phyloP scores from a whole-genome alignment of 139 green algal genomes.

The Auxenochlorella pyrenoidosa region DNA sequence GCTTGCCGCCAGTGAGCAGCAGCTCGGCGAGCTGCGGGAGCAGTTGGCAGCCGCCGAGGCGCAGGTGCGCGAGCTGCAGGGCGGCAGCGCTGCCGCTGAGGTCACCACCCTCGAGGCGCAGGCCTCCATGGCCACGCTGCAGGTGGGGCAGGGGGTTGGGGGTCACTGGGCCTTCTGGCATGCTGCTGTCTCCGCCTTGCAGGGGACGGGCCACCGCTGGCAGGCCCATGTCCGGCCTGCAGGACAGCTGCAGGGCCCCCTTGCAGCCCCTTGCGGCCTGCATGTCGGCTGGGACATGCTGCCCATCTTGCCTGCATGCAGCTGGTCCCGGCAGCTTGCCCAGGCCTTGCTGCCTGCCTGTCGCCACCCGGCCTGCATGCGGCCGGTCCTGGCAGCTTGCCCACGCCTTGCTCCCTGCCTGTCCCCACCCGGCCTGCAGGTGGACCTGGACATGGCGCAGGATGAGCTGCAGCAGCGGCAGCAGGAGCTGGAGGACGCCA shows the following conservation, averaged over 20 bases:
- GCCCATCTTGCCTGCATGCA: too few relatives aligned
- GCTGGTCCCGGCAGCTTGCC: too few relatives aligned
- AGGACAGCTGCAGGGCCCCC: too few relatives aligned
- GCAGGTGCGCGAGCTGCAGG: neutral
- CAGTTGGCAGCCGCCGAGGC: neutral
- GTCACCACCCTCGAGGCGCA: slow-evolving; percentile 5
- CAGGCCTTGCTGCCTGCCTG: too few relatives aligned
- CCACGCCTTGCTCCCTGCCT: neutral
- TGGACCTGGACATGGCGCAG: slow-evolving; percentile 24
- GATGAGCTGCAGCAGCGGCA: slow-evolving; percentile 8
- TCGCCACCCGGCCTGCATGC: neutral
- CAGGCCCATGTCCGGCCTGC: too few relatives aligned
- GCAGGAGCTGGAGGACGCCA: slow-evolving; percentile 21
- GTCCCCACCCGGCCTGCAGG: neutral
- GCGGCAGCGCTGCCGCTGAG: slow-evolving; percentile 5
- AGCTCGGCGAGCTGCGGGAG: neutral
- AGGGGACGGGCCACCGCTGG: too few relatives aligned
- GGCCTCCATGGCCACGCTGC: slow-evolving; percentile 15
- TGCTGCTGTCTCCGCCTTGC: too few relatives aligned
- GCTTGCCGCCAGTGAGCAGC: neutral
- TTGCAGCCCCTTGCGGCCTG: too few relatives aligned
- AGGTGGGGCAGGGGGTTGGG: too few relatives aligned
- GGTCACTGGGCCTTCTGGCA: too few relatives aligned
- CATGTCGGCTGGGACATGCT: too few relatives aligned
- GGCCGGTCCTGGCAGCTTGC: too few relatives aligned